Base-by-base conservation (phyloP, 495 filamentous ascomycete genomes). In the Neurospora sp. region DNA sequence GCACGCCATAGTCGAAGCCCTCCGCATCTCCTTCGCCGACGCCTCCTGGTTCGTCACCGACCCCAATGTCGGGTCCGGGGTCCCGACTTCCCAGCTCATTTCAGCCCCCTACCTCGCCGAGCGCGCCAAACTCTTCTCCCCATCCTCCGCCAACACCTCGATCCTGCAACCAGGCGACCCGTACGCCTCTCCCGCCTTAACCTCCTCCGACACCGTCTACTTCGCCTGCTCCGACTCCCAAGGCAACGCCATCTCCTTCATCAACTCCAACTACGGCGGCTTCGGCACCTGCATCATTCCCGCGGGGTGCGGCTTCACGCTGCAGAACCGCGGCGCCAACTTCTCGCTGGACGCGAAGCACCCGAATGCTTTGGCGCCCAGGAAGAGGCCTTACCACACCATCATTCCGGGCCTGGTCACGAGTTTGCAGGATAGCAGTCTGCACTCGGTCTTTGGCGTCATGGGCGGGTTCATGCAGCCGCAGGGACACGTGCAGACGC, bases 381-480 rank as follows among this genome's bases (percentile, higher is more conserved):
- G 87, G n/a, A 98, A 98, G 83, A 81, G 96, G 20, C 96, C 96
- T 0, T 99, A 98, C 80, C 96, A 98, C 79, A 99, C 96, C 71
- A 98, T 99, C 81, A 99, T 99, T 78, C 94, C 96, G 0, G 94
- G 92, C 0, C 86, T 98, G 80, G 88, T 96, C 69, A 98, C 96
- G 31, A 31, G 31, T 4, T 92, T 88, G 1, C 85, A 82, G 18
- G 93, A 95, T 75, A 87, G 86, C 23, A 89, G 85, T 20, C 82
- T 99, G 73, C 92, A 97, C 78, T 89, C 88, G 46, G 93, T 97
- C 0, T 97, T 93, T 76, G 96, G 96, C 69, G 94, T 97, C 69
- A 98, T 98, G 96, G 96, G 96, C 74, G 96, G 96, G 40, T 97
- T 94, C 82, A 98, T 99, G 96, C 96, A 99, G 84, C 96, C 96